A percentile compares a stretch with the other conserved stretches of the same genome.
These are phyloP conservation scores for Boletellus deceptivus DNA, from an alignment of 1,284 basidiomycete species.

Conservation along the genomic window DNA sequence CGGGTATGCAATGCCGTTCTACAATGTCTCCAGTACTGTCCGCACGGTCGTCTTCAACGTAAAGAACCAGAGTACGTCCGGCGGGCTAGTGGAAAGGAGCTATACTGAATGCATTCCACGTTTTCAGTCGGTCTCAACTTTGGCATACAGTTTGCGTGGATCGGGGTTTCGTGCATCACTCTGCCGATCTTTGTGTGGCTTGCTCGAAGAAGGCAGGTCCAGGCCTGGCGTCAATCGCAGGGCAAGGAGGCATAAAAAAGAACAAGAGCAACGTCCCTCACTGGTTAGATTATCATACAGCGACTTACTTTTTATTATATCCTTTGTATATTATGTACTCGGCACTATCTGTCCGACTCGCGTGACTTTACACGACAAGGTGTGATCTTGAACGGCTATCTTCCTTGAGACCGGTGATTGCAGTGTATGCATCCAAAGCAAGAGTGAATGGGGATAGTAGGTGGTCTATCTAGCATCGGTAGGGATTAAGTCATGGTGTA, in stretches of 20 bases:
- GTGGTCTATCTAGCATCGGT: conserved; percentile 18
- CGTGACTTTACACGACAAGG: not conserved
- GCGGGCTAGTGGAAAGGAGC: not conserved
- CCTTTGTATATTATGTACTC: not conserved
- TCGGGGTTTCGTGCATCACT: conserved; percentile 49
- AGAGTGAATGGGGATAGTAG: conserved; percentile 24
- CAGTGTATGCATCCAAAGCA: conserved; percentile 14
- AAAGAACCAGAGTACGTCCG: conserved; percentile 51
- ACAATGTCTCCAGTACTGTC: conserved; percentile 60
- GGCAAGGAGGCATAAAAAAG: conserved; percentile 7
- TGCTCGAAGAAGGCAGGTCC: conserved; percentile 32
- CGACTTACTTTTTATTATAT: not conserved
- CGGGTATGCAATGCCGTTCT: conserved; percentile 71
- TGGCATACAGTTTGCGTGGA: conserved; percentile 57
- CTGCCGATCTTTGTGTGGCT: conserved; percentile 47
- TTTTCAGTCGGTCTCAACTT: conserved; percentile 56
- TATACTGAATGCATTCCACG: conserved; percentile 2
- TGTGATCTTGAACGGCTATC: not conserved
- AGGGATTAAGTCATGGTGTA: conserved; percentile 17
- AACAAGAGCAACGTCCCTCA: too few species aligned
- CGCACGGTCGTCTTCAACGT: conserved; percentile 69
- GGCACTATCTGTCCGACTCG: not conserved
- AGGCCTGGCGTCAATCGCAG: conserved; percentile 22
- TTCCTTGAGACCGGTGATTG: not conserved
- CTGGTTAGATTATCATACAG: not conserved